These are phyloP conservation scores for Casuarina cunninghamiana DNA, from an alignment of 306 rosid genomes.

Conservation along the genomic window DNA sequence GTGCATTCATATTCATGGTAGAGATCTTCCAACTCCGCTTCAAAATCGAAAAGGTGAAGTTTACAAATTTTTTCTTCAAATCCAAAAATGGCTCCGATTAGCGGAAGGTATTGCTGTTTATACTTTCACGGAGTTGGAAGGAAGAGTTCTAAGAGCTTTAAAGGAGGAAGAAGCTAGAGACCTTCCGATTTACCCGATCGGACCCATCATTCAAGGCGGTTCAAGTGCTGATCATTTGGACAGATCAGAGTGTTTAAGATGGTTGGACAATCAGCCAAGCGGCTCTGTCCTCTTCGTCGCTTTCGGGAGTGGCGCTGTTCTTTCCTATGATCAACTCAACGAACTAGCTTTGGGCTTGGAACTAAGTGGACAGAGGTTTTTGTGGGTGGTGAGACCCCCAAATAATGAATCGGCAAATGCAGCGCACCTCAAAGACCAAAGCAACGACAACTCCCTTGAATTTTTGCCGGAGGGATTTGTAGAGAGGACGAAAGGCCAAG, in stretches of 20 bases:
- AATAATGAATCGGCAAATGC: too few relatives aligned
- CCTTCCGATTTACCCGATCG: conserved; percentile 27
- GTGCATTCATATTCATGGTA: too few relatives aligned
- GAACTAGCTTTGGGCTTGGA: conserved; percentile 35
- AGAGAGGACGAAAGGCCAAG: too few relatives aligned
- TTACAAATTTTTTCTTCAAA: conserved; percentile 6
- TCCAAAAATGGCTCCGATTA: background rate
- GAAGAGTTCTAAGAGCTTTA: background rate
- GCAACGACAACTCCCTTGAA: too few relatives aligned
- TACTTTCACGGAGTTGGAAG: conserved; percentile 24
- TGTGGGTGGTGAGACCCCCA: too few relatives aligned
- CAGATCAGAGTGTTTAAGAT: conserved; percentile 2
- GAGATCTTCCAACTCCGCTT: conserved; percentile 1
- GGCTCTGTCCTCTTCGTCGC: too few relatives aligned
- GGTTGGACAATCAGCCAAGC: too few relatives aligned
- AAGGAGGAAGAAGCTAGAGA: background rate
- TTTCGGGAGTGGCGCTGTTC: conserved; percentile 26
- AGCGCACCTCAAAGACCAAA: too few relatives aligned
- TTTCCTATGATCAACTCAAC: conserved; percentile 26
- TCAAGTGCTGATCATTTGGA: conserved; percentile 22
- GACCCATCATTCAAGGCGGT: conserved; percentile 32
- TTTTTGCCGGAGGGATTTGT: too few relatives aligned
- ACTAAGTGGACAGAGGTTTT: too few relatives aligned
- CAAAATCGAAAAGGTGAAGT: conserved; percentile 8
- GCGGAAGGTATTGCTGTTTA: conserved; percentile 33